These are phyloP conservation scores for Nyssa sinensis DNA, from an alignment of 148 eudicot species.

Conservation along the genomic window DNA sequence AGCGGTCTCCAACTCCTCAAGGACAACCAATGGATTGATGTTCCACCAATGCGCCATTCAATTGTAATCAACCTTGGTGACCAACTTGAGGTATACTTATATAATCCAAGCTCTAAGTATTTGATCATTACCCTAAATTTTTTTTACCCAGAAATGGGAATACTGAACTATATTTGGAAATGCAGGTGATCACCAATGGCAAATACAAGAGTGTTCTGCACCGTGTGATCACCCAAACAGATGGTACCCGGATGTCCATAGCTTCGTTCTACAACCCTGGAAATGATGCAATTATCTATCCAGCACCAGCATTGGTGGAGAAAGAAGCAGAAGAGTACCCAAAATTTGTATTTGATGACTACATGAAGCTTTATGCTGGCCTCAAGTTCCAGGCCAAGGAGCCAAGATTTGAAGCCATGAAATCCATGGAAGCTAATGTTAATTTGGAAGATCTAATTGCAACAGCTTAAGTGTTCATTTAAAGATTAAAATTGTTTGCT, in stretches of 20 bases:
- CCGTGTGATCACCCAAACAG: conserved; percentile 47
- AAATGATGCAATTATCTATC: conserved; percentile 50
- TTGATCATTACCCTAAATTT: no score
- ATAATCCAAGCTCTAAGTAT: no score
- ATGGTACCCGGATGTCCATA: conserved; percentile 50
- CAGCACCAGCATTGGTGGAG: conserved; percentile 40
- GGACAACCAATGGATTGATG: conserved; percentile 65
- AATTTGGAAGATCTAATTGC: no score
- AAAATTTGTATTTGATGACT: conserved; percentile 50
- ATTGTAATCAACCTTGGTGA: conserved; percentile 79
- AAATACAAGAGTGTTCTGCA: conserved; percentile 55
- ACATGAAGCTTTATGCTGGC: conserved; percentile 52
- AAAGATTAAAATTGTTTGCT: neutral
- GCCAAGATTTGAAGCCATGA: conserved; percentile 74
- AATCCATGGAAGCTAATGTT: no score
- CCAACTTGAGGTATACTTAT: conserved; percentile 81
- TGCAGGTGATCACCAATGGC: conserved; percentile 47
- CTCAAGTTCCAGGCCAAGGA: conserved; percentile 68
- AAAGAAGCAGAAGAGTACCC: conserved; percentile 43
- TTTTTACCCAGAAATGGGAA: no score
- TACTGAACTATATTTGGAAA: no score
- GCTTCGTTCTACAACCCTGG: conserved; percentile 65
- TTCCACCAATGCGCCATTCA: conserved; percentile 81
- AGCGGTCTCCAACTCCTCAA: conserved; percentile 79
- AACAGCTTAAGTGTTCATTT: conserved; percentile 22